phyloP scores from a whole-genome alignment of 1,284 basidiomycete genomes.

The Flammula alnicola region DNA sequence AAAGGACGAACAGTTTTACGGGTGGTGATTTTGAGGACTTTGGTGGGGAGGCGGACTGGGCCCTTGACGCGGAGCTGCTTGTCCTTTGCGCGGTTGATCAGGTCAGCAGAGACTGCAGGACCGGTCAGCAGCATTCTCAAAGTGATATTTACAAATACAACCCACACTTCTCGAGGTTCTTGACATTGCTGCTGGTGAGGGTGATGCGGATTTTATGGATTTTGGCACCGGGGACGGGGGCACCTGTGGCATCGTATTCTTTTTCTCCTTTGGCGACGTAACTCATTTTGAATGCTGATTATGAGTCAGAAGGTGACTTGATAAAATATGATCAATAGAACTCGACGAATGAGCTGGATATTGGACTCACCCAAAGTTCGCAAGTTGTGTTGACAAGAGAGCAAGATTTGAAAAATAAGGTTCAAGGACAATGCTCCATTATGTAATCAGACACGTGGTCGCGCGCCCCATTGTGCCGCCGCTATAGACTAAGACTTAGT shows the following conservation, averaged over 20 bases:
- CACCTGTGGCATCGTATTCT: slow-evolving; percentile 94
- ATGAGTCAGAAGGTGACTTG: slow-evolving; percentile 82
- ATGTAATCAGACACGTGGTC: slow-evolving; percentile 38
- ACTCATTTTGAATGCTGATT: slow-evolving; percentile 77
- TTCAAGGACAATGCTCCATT: slow-evolving; percentile 33
- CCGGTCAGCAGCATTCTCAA: not conserved
- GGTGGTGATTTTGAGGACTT: slow-evolving; percentile 98
- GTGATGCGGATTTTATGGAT: slow-evolving; percentile 99
- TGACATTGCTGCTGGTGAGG: slow-evolving; percentile 96
- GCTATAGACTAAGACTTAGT: too few relatives aligned
- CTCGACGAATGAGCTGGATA: slow-evolving; percentile 2
- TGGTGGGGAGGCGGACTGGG: slow-evolving; percentile 98
- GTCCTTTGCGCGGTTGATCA: slow-evolving; percentile 99
- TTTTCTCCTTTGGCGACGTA: slow-evolving; percentile 99
- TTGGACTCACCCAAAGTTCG: slow-evolving; percentile 46
- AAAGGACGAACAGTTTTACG: slow-evolving; percentile 84
- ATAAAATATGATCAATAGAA: slow-evolving; percentile 11
- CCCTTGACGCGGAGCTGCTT: slow-evolving; percentile 99
- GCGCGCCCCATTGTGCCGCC: slow-evolving; percentile 27
- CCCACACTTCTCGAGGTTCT: slow-evolving; percentile 97
- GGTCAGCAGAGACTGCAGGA: slow-evolving; percentile 85
- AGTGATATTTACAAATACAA: not conserved
- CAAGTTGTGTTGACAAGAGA: slow-evolving; percentile 45
- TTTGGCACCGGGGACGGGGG: slow-evolving; percentile 84
- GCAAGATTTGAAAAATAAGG: slow-evolving; percentile 38